phyloP scores from a whole-genome alignment of 345 rosid species.

The Nasturtium officinale region DNA sequence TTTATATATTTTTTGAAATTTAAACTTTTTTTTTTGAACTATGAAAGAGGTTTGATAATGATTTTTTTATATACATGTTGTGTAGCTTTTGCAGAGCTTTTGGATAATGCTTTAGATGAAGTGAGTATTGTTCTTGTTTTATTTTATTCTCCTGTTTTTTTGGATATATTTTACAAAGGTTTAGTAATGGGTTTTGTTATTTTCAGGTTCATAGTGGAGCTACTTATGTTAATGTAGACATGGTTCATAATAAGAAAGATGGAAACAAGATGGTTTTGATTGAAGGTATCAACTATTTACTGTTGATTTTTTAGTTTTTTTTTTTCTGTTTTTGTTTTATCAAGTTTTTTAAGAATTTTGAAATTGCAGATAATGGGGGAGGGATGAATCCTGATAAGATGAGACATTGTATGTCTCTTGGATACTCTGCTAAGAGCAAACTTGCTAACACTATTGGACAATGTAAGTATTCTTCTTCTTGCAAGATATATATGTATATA shows the following conservation, averaged over 20 bases:
- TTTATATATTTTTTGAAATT: not conserved
- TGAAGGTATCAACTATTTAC: conserved; percentile 57
- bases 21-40: not conserved
- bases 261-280: conserved; percentile 67
- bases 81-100: conserved; percentile 91
- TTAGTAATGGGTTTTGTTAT: conserved; percentile 18
- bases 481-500: not conserved
- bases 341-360: not conserved
- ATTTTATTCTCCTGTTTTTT: not conserved
- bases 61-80: not conserved
- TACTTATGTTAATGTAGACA: conserved; percentile 67
- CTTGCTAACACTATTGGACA: conserved; percentile 80
- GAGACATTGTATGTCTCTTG: conserved; percentile 86
- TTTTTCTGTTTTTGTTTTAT: not conserved
- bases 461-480: conserved; percentile 48
- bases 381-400: conserved; percentile 93
- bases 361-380: conserved; percentile 83
- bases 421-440: conserved; percentile 89
- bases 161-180: not conserved
- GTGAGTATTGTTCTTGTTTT: conserved; percentile 43
- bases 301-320: not conserved
- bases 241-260: conserved; percentile 67
- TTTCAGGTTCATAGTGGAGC: conserved; percentile 75
- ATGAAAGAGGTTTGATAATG: not conserved
- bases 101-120: conserved; percentile 93